Evolutionary conservation across 129 eudicot species (phyloP).

Genomic region (Sambucus nigra): DNA sequence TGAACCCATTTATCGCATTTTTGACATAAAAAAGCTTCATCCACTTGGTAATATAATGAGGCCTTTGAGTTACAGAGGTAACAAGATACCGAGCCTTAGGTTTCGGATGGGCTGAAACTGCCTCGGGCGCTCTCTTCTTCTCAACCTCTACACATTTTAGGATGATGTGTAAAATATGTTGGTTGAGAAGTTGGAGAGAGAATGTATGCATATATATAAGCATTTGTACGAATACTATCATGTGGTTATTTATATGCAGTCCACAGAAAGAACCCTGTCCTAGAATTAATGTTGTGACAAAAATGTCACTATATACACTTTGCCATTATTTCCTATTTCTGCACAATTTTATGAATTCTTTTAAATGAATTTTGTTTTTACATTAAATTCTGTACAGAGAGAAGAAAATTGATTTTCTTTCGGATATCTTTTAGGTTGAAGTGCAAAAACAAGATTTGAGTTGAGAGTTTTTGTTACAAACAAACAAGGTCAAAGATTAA

Average conservation of each 20-base stretch:
- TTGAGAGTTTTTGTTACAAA: too few relatives aligned
- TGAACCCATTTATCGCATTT: conserved; percentile 40
- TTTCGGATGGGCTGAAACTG: background rate
- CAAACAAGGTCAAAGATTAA: too few relatives aligned
- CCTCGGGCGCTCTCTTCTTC: conserved; percentile 11
- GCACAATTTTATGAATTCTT: background rate
- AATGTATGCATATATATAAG: background rate
- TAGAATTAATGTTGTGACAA: conserved; percentile 2
- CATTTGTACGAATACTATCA: conserved; percentile 14
- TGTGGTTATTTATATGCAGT: conserved; percentile 24
- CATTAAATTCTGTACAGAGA: background rate
- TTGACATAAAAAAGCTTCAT: conserved; percentile 38
- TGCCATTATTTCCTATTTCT: background rate
- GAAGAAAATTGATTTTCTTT: too few relatives aligned
- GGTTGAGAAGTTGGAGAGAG: conserved; percentile 6
- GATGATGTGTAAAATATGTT: background rate
- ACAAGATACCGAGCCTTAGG: conserved; percentile 17
- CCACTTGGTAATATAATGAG: conserved; percentile 39
- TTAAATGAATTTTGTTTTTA: too few relatives aligned
- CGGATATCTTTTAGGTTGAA: too few relatives aligned
- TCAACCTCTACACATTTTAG: conserved; percentile 37
- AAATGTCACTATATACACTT: conserved; percentile 13
- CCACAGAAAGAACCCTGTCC: conserved; percentile 7
- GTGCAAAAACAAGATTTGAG: too few relatives aligned
- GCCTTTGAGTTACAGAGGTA: conserved; percentile 39